Conservation (phyloP, 2,329 filamentous ascomycete genomes). For the Alternaria incomplexa region DNA sequence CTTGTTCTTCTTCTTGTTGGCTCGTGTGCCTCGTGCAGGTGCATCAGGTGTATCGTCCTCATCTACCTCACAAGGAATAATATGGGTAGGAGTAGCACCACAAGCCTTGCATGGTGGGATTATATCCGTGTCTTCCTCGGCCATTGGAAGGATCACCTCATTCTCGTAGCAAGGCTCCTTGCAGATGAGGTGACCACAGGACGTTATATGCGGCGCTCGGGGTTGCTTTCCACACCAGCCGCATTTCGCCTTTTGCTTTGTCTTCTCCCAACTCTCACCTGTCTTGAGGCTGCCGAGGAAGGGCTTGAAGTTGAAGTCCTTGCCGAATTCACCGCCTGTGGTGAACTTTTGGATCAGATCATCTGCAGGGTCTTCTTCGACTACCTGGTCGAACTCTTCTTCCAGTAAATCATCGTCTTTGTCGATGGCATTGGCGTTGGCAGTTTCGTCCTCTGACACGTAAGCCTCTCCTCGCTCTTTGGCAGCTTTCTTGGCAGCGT, state of each 20-base stretch:
- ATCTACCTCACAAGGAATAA: constrained; percentile 30
- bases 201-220: constrained; percentile 52
- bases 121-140: constrained; percentile 9
- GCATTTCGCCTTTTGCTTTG: constrained; percentile 54
- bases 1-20: constrained; percentile 19
- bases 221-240: constrained; percentile 51
- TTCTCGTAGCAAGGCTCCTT: constrained; percentile 51
- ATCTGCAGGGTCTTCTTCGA: background rate
- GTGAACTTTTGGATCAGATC: background rate
- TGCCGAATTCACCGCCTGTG: constrained; percentile 40
- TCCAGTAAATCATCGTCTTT: constrained; percentile 1
- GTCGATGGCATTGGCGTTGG: constrained; percentile 9
- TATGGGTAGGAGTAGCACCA: constrained; percentile 29
- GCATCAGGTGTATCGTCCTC: constrained; percentile 13
- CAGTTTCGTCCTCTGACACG: constrained; percentile 6
- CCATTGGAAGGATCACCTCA: constrained; percentile 34
- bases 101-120: constrained; percentile 44
- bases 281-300: constrained; percentile 47
- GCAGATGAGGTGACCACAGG: constrained; percentile 65
- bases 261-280: constrained; percentile 46
- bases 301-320: constrained; percentile 49
- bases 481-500: background rate
- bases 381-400: background rate
- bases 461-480: constrained; percentile 4
- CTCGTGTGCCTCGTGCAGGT: constrained; percentile 22